These are phyloP conservation scores for Jaapia argillacea DNA, from an alignment of 768 basidiomycete genomes.

Conservation along the genomic window DNA sequence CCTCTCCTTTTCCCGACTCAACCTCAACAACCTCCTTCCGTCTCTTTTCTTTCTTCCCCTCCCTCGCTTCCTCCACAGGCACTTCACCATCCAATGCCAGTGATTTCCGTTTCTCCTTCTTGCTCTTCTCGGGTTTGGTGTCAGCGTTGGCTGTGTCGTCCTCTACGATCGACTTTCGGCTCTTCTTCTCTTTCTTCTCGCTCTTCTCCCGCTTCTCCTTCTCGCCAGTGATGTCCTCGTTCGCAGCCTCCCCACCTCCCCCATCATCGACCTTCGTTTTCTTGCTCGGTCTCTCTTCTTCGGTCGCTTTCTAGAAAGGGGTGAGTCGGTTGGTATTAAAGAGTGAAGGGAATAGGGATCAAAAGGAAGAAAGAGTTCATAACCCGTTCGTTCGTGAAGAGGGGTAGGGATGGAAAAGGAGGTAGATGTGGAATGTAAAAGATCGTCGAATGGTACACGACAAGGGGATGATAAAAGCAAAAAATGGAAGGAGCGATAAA, in stretches of 20 bases:
- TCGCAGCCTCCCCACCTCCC: background rate
- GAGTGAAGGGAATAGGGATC: too few species aligned
- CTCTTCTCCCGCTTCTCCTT: background rate
- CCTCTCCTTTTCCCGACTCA: slow-evolving; percentile 11
- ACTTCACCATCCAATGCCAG: background rate
- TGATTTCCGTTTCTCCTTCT: slow-evolving; percentile 1
- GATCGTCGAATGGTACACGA: too few species aligned
- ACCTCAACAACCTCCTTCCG: slow-evolving; percentile 25
- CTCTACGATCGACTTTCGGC: slow-evolving; percentile 5
- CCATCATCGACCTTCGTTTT: too few species aligned
- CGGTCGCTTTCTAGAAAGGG: too few species aligned
- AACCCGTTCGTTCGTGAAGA: too few species aligned
- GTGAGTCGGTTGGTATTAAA: too few species aligned
- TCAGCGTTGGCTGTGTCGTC: slow-evolving; percentile 5
- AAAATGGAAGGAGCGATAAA: too few species aligned
- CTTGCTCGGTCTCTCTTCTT: too few species aligned
- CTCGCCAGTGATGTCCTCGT: background rate
- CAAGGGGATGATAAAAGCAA: too few species aligned
- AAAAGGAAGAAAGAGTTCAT: too few species aligned
- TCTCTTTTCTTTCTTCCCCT: slow-evolving; percentile 12
- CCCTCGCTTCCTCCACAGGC: background rate
- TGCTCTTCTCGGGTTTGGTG: slow-evolving; percentile 2
- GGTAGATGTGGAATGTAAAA: too few species aligned
- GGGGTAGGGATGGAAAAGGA: too few species aligned
- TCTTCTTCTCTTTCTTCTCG: slow-evolving; percentile 10